Conservation (phyloP, 176 grass and related monocot genomes). For the Alloteropsis semialata region DNA sequence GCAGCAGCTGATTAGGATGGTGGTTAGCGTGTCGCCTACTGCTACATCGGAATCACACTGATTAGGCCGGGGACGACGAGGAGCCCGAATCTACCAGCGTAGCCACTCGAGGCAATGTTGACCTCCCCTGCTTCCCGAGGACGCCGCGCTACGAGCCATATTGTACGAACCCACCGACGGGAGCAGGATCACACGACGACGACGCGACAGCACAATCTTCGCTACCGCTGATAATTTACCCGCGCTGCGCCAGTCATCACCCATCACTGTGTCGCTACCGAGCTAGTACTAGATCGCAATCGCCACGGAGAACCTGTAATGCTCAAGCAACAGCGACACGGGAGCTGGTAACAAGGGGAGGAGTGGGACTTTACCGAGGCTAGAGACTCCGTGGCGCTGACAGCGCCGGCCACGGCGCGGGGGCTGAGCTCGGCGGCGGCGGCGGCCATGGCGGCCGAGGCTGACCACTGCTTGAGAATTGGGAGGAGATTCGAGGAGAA, state of each 20-base stretch:
- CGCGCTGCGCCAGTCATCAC: background rate
- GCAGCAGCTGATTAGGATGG: constrained; percentile 28
- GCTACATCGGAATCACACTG: constrained; percentile 25
- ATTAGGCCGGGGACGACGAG: constrained; percentile 14
- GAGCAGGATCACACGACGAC: background rate
- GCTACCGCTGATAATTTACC: background rate
- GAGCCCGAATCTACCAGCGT: constrained; percentile 26
- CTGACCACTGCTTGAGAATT: background rate
- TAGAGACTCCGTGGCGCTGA: background rate
- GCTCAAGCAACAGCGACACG: constrained; percentile 31
- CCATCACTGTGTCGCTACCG: background rate
- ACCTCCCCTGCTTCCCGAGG: constrained; percentile 33
- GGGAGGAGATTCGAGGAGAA: background rate
- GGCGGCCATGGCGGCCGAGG: constrained; percentile 6
- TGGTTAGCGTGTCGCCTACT: constrained; percentile 56
- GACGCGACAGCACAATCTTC: background rate
- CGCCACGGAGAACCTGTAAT: constrained; percentile 15
- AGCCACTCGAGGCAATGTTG: constrained; percentile 30
- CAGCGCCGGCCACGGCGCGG: background rate
- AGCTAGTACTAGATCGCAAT: constrained; percentile 22
- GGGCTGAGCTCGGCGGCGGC: background rate
- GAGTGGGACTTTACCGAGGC: constrained; percentile 22
- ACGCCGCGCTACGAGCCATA: background rate
- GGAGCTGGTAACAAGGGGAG: background rate
- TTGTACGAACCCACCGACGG: constrained; percentile 35